A percentile compares a stretch with the other conserved stretches of the same genome.
These are phyloP conservation scores for Biscogniauxia marginata DNA, from an alignment of 2,329 filamentous ascomycete species.

Conservation along the genomic window DNA sequence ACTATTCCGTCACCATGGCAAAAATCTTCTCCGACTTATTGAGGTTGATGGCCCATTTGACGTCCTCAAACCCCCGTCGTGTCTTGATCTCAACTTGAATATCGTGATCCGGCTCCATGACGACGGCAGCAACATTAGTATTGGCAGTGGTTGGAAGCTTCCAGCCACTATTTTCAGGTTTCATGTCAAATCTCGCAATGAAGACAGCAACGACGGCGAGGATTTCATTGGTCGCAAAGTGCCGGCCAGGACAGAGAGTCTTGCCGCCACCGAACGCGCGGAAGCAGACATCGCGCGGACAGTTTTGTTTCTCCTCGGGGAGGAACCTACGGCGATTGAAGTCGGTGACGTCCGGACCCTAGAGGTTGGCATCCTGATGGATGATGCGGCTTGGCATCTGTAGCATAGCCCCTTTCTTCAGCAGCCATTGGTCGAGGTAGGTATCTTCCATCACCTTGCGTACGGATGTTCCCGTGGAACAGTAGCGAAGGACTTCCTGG, in stretches of 20 bases:
- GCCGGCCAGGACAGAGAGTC: slow-evolving; percentile 27
- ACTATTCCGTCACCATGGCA: slow-evolving; percentile 17
- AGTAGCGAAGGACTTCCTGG: slow-evolving; percentile 41
- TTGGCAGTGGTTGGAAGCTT: slow-evolving; percentile 25
- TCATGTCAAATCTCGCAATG: slow-evolving; percentile 28
- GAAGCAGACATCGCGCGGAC: slow-evolving; percentile 24
- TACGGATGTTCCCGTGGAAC: slow-evolving; percentile 36
- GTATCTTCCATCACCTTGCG: slow-evolving; percentile 31
- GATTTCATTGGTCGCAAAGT: slow-evolving; percentile 31
- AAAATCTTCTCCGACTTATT: slow-evolving; percentile 19
- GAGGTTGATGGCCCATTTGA: slow-evolving; percentile 16
- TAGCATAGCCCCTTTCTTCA: slow-evolving; percentile 30
- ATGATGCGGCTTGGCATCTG: slow-evolving; percentile 29
- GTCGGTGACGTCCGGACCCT: slow-evolving; percentile 21
- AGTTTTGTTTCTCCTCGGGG: slow-evolving; percentile 21
- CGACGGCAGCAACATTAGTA: slow-evolving; percentile 28
- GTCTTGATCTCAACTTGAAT: slow-evolving; percentile 22
- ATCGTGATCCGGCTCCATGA: slow-evolving; percentile 30
- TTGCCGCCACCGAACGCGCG: slow-evolving; percentile 29
- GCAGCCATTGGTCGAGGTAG: slow-evolving; percentile 24
- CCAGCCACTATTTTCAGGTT: slow-evolving; percentile 20
- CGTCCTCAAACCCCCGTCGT: slow-evolving; percentile 15
- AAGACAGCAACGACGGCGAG: slow-evolving; percentile 26
- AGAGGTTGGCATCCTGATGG: slow-evolving; percentile 24
- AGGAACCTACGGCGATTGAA: slow-evolving; percentile 27